Conservation (phyloP, 2,329 filamentous ascomycete genomes). For the Cryphonectria radicalis region DNA sequence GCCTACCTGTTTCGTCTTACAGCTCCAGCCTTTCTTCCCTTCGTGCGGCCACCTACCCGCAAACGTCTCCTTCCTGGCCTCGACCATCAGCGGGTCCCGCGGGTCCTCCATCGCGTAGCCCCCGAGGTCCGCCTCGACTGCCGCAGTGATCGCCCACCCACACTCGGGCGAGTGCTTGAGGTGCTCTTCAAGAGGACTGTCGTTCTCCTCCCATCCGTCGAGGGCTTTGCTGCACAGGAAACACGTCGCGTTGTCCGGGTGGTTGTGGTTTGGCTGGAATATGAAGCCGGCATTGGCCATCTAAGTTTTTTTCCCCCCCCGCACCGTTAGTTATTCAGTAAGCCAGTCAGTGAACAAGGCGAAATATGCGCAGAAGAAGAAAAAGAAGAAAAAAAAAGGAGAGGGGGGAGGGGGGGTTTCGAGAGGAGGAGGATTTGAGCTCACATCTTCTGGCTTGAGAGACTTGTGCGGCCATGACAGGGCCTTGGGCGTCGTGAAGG, state of each 20-base stretch:
- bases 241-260: conserved; percentile 86
- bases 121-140: conserved; percentile 63
- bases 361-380: background rate
- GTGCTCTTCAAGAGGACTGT: conserved; percentile 84
- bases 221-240: conserved; percentile 84
- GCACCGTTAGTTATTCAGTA: background rate
- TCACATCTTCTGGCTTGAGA: conserved; percentile 64
- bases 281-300: conserved; percentile 91
- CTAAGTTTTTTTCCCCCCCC: conserved; percentile 49
- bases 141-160: conserved; percentile 79
- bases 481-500: conserved; percentile 70
- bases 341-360: conserved; percentile 21
- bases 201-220: conserved; percentile 89
- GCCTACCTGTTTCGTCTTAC: conserved; percentile 81
- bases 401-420: background rate
- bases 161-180: conserved; percentile 80
- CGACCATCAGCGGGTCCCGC: conserved; percentile 68
- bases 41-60: conserved; percentile 88
- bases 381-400: background rate
- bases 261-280: conserved; percentile 75
- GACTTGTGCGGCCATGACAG: conserved; percentile 77
- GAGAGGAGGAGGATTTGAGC: conserved; percentile 29
- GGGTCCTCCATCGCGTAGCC: conserved; percentile 76
- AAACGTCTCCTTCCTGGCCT: conserved; percentile 84
- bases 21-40: conserved; percentile 83